A percentile compares a stretch with the other conserved stretches of the same genome.
phyloP scores from a whole-genome alignment of 2,329 filamentous ascomycete species.

The Diaporthe ilicicola region DNA sequence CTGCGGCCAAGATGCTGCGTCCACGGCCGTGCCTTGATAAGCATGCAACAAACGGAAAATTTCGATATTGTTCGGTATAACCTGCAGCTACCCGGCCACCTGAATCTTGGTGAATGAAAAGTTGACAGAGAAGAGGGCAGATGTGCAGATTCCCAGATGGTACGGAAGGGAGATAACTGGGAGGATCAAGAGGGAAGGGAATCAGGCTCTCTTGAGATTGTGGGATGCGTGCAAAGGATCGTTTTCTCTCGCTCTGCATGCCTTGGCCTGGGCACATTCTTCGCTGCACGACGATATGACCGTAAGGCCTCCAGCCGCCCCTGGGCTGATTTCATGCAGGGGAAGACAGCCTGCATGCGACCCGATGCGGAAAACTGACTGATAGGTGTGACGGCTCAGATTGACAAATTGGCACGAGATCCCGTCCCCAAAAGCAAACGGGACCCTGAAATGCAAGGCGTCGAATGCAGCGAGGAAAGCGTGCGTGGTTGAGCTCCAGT shows the following conservation, averaged over 20 bases:
- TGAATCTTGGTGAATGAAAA: background rate
- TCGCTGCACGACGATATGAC: background rate
- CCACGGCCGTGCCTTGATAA: background rate
- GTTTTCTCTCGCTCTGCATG: background rate
- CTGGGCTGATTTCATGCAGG: conserved; percentile 6
- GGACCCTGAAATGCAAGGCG: background rate
- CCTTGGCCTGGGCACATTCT: background rate
- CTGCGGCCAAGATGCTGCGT: background rate
- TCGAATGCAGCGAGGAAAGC: background rate
- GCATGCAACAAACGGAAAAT: conserved; percentile 11
- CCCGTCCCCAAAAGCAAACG: background rate
- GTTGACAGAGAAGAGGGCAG: too few species aligned
- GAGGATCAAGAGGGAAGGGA: background rate
- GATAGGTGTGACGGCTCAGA: conserved; percentile 5
- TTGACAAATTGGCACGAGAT: background rate
- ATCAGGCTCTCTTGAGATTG: background rate
- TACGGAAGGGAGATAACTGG: too few species aligned
- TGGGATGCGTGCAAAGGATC: background rate
- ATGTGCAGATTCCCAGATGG: too few species aligned
- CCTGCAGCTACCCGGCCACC: background rate
- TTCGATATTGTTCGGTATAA: background rate
- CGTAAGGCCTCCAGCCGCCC: background rate
- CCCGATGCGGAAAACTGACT: background rate
- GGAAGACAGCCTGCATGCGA: background rate
- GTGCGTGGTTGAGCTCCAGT: background rate